Evolutionary conservation across 2,329 filamentous ascomycete species (phyloP).

Genomic region (Pyrenochaeta sp.): DNA sequence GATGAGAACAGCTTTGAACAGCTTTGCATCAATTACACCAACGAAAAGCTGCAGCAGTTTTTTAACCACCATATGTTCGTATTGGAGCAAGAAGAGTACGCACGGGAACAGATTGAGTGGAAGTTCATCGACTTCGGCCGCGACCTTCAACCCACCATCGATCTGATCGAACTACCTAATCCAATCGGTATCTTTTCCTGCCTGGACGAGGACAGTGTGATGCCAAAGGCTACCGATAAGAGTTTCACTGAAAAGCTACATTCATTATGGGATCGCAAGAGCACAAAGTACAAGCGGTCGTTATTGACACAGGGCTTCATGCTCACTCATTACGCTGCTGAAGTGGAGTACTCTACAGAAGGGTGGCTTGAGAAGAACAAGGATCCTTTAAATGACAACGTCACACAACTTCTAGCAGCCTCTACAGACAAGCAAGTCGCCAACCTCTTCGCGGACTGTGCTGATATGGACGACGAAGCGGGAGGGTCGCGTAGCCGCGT

Average conservation of each 20-base stretch:
- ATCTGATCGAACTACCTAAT: slow-evolving; percentile 93
- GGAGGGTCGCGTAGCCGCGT: slow-evolving; percentile 78
- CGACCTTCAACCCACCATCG: slow-evolving; percentile 96
- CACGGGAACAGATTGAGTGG: slow-evolving; percentile 97
- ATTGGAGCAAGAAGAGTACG: slow-evolving; percentile 97
- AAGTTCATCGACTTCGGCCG: slow-evolving; percentile 99
- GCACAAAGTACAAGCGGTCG: slow-evolving; percentile 88
- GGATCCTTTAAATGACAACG: slow-evolving; percentile 95
- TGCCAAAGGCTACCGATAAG: slow-evolving; percentile 98
- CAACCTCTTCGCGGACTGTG: slow-evolving; percentile 85
- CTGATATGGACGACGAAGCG: slow-evolving; percentile 77
- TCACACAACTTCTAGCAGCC: slow-evolving; percentile 84
- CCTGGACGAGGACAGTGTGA: slow-evolving; percentile 95
- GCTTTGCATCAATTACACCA: slow-evolving; percentile 99
- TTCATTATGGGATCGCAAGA: slow-evolving; percentile 95
- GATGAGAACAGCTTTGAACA: slow-evolving; percentile 99
- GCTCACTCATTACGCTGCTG: slow-evolving; percentile 95
- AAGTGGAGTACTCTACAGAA: slow-evolving; percentile 95
- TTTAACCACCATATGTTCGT: slow-evolving; percentile 99
- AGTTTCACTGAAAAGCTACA: slow-evolving; percentile 98
- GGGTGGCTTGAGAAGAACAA: slow-evolving; percentile 99
- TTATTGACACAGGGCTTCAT: slow-evolving; percentile 91
- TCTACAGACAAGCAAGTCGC: slow-evolving; percentile 87
- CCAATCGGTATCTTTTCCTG: slow-evolving; percentile 99
- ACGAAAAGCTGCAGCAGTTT: slow-evolving; percentile 98